Base-by-base conservation (phyloP, 2,329 filamentous ascomycete species). In the Fusarium palustre region DNA sequence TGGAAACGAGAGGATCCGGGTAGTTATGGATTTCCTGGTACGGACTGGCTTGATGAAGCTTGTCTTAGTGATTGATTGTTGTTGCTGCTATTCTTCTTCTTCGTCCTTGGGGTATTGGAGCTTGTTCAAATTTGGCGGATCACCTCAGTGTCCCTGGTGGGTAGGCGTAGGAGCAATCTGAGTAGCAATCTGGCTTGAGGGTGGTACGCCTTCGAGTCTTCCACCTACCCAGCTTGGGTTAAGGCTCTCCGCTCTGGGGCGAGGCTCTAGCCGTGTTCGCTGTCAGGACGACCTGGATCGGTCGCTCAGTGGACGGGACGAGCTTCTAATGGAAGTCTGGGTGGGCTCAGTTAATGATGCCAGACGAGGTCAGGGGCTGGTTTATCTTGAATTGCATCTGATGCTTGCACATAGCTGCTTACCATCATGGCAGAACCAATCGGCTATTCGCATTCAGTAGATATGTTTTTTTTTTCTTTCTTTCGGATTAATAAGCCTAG, bases 81-180 rank as follows among this genome's bases (percentile, higher is more conserved):
- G 31, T 42, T 54, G 36, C 42, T 60, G 28, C 11, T 28, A 8
- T 28, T 30, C 3, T 30, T 30, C 28, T 30, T 30, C 42, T 45
- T 42, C 24, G 41, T 64, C 24, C 50, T 63, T 58, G 57, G 36
- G 39, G 46, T 43, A 47, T 49, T 36, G 38, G 43, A 54, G 47
- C 57, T 58, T 64, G 52, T 34, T 49, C 64, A 60, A 70, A 68
- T 68, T 65, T 71, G 68, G 55, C 64, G 64, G 63, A 70, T 70
- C 68, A 70, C 68, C 67, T 70, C 68, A 66, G 55, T 70, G 68
- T 38, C 59, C 53, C 48, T 65, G 47, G 67, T 70, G 67, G 67
- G 55, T 70, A 20, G 36, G 36, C 36, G 36, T 58, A 55, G 52
- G 28, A 49, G 64, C 59, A 70, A 65, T 65, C 63, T 68, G 67